Base-by-base conservation (phyloP, 345 rosid genomes). In the Ricinus communis region DNA sequence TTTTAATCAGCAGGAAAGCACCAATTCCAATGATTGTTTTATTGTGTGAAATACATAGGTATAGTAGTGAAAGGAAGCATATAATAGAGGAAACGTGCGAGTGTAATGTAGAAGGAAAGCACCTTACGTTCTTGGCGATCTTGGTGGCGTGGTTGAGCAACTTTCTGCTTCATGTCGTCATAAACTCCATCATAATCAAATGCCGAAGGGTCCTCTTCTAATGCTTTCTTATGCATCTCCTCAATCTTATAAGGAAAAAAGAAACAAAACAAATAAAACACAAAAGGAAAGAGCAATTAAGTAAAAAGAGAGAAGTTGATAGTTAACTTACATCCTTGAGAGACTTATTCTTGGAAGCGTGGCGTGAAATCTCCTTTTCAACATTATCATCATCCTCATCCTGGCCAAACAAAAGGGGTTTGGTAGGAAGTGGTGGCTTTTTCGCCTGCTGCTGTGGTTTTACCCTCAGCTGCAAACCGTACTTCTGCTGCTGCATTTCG, bases 111-210 rank as follows among this genome's bases (percentile, higher is more conserved):
- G 38, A 33, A 33, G 38, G 6, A 33, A 33, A 33, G 4, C 77
- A 94, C 99, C 98, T 86, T 83, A 62, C 86, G 86, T 50, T 90
- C 93, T 73, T 79, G 78, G 11, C 88, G 93, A 77, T 89, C 92
- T 63, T 79, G 82, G 19, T 73, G 68, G 6, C 79, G 82, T 8
- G 92, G 93, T 47, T 63, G 88, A 68, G 80, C 83, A 43, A 63
- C 75, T 65, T 86, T 79, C 65, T 83, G 82, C 79, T 92, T 95
- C 90, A 90, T 89, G 66, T 90, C 86, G 65, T 89, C 94, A 62
- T 87, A 90, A 69, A 90, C 93, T 45, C 91, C 97, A 73, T 92
- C 97, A 7, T 92, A 92, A 33, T 91, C 86, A 68, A 92, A 92
- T 49, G 86, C 95, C 0, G 83, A 80, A 15, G 98, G 96, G 65